A percentile compares a stretch with the other conserved stretches of the same genome.
These are phyloP conservation scores for Phenoliferia sp. DNA, from an alignment of 1,284 basidiomycete species.

Conservation along the genomic window DNA sequence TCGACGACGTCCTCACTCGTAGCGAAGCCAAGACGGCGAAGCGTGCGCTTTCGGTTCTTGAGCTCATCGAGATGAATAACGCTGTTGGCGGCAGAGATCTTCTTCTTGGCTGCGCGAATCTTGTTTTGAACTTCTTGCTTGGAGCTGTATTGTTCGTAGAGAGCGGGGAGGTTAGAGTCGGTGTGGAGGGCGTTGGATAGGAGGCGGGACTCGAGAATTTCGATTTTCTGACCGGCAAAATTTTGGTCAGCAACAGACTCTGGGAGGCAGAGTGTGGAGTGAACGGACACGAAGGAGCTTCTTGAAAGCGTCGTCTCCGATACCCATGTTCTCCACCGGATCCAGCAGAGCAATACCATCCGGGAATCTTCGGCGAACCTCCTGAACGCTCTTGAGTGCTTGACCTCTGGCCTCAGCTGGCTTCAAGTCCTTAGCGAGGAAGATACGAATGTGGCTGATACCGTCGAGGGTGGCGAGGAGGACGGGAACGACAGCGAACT, in stretches of 20 bases:
- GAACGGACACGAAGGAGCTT: conserved; percentile 67
- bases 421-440: conserved; percentile 85
- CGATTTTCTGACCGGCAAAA: conserved; percentile 65
- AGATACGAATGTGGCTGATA: conserved; percentile 81
- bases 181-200: conserved; percentile 67
- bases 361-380: conserved; percentile 85
- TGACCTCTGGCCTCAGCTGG: conserved; percentile 69
- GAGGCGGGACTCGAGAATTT: conserved; percentile 76
- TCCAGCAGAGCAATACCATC: conserved; percentile 83
- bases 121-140: conserved; percentile 69
- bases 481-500: conserved; percentile 82
- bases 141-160: conserved; percentile 72
- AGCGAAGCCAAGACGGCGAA: conserved; percentile 88
- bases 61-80: conserved; percentile 95
- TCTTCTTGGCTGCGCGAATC: conserved; percentile 72
- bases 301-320: conserved; percentile 89
- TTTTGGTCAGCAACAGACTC: not conserved
- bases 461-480: conserved; percentile 79
- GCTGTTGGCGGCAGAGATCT: conserved; percentile 83
- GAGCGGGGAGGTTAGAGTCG: conserved; percentile 65
- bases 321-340: conserved; percentile 92
- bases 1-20: conserved; percentile 87
- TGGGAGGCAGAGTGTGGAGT: not conserved
- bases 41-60: conserved; percentile 88
- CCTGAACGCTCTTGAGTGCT: conserved; percentile 80